Conservation (phyloP, 192 early-diverging fungal genomes). For the Glomus cerebriforme region DNA sequence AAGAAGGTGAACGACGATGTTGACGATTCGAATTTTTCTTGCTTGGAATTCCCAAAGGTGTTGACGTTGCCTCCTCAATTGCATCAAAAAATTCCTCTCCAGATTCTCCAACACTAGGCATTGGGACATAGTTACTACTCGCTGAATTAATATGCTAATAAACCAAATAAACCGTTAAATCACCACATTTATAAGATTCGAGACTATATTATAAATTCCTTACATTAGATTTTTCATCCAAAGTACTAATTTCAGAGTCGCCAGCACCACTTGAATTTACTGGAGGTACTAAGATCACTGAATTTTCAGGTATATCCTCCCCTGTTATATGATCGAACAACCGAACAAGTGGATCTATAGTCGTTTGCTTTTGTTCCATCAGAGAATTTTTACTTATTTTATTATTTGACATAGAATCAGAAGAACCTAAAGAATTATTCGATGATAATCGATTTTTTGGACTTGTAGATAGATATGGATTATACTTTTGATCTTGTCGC, state of each 20-base stretch:
- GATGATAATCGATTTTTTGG: constrained; percentile 18
- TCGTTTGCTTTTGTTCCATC: constrained; percentile 8
- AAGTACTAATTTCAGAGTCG: background rate
- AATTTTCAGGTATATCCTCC: constrained; percentile 20
- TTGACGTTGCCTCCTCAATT: constrained; percentile 4
- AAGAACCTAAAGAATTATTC: constrained; percentile 31
- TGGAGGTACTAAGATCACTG: constrained; percentile 1
- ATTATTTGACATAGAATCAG: background rate
- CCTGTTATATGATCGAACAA: constrained; percentile 9
- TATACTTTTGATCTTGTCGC: constrained; percentile 10
- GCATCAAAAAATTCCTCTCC: constrained; percentile 31
- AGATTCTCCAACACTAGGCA: background rate
- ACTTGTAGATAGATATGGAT: constrained; percentile 31
- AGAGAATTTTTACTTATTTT: background rate
- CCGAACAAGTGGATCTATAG: background rate
- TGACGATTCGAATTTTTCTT: background rate
- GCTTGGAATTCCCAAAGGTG: constrained; percentile 5
- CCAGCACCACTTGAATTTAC: constrained; percentile 2
- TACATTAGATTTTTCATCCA: background rate
- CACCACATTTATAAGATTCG: background rate
- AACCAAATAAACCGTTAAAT: background rate
- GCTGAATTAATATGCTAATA: constrained; percentile 1
- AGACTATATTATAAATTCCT: background rate
- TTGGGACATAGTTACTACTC: background rate
- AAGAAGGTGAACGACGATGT: constrained; percentile 7